Percentiles rank a stretch among this genome's conserved stretches.
Conservation (phyloP, 2,329 filamentous ascomycete genomes). For the Aspergillus thermomutatus region DNA sequence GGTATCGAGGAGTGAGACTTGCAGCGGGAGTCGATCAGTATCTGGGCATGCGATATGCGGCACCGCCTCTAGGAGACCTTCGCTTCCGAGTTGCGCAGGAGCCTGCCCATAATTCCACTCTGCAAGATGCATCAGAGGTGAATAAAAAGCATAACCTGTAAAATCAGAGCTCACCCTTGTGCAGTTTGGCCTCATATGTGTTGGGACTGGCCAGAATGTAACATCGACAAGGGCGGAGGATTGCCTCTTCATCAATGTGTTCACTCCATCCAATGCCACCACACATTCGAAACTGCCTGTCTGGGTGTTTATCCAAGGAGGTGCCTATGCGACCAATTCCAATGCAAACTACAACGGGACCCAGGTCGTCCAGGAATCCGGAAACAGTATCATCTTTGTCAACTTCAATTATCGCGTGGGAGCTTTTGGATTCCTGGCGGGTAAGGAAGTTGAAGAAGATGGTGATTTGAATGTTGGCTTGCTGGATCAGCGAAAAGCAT, state of each 20-base stretch:
- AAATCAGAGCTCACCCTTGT: neutral
- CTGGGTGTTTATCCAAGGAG: slow-evolving; percentile 57
- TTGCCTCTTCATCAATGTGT: slow-evolving; percentile 35
- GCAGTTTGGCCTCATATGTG: slow-evolving; percentile 48
- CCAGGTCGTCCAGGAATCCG: slow-evolving; percentile 54
- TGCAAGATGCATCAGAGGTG: slow-evolving; percentile 53
- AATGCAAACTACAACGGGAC: slow-evolving; percentile 55
- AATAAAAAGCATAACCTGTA: slow-evolving; percentile 1
- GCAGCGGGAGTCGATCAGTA: slow-evolving; percentile 61
- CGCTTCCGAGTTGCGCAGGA: slow-evolving; percentile 64
- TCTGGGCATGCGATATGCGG: slow-evolving; percentile 69
- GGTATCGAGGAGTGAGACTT: slow-evolving; percentile 56
- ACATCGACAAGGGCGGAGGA: slow-evolving; percentile 47
- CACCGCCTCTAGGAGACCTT: slow-evolving; percentile 59
- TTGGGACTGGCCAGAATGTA: slow-evolving; percentile 64
- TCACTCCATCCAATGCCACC: slow-evolving; percentile 27
- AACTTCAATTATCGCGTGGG: slow-evolving; percentile 69
- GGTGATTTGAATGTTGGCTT: slow-evolving; percentile 63
- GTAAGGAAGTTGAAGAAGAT: slow-evolving; percentile 52
- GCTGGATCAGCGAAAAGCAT: slow-evolving; percentile 58
- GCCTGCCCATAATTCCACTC: slow-evolving; percentile 38
- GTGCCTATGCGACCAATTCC: slow-evolving; percentile 56
- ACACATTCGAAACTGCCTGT: slow-evolving; percentile 56
- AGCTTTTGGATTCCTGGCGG: slow-evolving; percentile 60
- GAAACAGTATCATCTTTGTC: slow-evolving; percentile 62